Evolutionary conservation across 176 grass and related monocot species (phyloP), one percentile per base, ranked within the genome.

Genomic region (Bolboschoenus planiculmis): DNA sequence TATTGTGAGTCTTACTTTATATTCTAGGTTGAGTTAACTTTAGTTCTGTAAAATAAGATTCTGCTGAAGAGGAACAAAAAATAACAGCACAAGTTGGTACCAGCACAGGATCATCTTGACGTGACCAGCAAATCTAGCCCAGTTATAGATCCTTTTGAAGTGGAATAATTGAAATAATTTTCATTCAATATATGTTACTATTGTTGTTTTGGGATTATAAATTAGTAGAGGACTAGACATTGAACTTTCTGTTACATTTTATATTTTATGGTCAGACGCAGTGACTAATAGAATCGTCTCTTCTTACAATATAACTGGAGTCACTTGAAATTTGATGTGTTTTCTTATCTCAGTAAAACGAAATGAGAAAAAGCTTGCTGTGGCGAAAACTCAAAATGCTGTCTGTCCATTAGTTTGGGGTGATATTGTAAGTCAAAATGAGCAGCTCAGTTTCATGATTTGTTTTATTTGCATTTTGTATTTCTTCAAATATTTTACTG

Each of bases 351-450:
- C 86, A 98, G 92, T 98, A 81, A 90, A 88, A 80, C 84, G 88
- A 54, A 50, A 84, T 5, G 95, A 95, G 79, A 90, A 74, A 80
- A 93, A 84, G 16, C 92, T 98, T 76, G 79, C 83, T 0, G 86
- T 95, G 48, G 79, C 91, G 84, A 83, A 85, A 84, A 98, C 96
- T 24, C 82, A 79, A 78, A 98, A 98, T 90, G 96, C 96, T 50
- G 74, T 95, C 53, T 93, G 82, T 54, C 96, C 96, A 70, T 86
- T 98, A 77, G 90, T 88, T 85, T 91, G 91, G 82, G 91, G 92
- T 4, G 90, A 98, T 56, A 95, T 98, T 79, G 96, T 95, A 93
- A 87, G 92, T 86, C 71, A 68, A 78, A 61, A 46, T 86, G 50
- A 33, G 62, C 29, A 74, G 42, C 60, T 74, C 10, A 23, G 18